A percentile compares a stretch with the other conserved stretches of the same genome.
Evolutionary conservation across 2,329 filamentous ascomycete genomes (phyloP).

Genomic region (Arthrobotrys iridis): DNA sequence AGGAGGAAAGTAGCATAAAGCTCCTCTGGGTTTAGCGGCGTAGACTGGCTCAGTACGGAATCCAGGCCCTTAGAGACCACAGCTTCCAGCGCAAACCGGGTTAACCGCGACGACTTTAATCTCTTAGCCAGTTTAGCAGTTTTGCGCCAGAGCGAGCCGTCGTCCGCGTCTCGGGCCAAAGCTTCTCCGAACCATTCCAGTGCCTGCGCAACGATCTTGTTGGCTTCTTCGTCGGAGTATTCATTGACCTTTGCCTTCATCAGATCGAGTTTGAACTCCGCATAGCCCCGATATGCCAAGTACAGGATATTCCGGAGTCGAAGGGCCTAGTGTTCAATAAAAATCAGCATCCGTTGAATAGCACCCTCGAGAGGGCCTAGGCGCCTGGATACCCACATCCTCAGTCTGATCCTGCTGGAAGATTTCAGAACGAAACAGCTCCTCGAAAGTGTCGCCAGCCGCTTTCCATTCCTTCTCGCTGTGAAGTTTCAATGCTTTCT

Average conservation of each 20-base stretch:
- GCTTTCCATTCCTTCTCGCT: constrained; percentile 80
- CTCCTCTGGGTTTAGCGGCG: constrained; percentile 56
- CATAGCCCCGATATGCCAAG: constrained; percentile 93
- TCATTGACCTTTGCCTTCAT: constrained; percentile 61
- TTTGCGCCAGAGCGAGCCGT: constrained; percentile 58
- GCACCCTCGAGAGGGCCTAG: constrained; percentile 74
- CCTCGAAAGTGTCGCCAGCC: constrained; percentile 81
- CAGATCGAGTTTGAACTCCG: constrained; percentile 85
- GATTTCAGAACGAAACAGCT: constrained; percentile 89
- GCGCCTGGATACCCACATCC: constrained; percentile 63
- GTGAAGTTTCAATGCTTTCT: constrained; percentile 88
- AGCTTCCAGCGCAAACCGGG: constrained; percentile 57
- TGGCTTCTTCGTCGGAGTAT: constrained; percentile 57
- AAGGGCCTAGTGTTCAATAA: constrained; percentile 62
- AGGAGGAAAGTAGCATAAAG: constrained; percentile 56
- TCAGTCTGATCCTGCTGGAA: constrained; percentile 74
- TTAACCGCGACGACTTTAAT: constrained; percentile 56
- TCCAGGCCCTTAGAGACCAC: constrained; percentile 51
- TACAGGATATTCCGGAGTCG: constrained; percentile 72
- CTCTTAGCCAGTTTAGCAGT: constrained; percentile 57
- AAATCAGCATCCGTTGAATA: constrained; percentile 77
- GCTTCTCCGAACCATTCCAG: constrained; percentile 57
- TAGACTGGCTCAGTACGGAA: constrained; percentile 34
- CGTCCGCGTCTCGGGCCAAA: constrained; percentile 57
- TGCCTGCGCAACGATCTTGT: constrained; percentile 61